Evolutionary conservation across 345 rosid genomes (phyloP).

Genomic region (Balakata baccata): DNA sequence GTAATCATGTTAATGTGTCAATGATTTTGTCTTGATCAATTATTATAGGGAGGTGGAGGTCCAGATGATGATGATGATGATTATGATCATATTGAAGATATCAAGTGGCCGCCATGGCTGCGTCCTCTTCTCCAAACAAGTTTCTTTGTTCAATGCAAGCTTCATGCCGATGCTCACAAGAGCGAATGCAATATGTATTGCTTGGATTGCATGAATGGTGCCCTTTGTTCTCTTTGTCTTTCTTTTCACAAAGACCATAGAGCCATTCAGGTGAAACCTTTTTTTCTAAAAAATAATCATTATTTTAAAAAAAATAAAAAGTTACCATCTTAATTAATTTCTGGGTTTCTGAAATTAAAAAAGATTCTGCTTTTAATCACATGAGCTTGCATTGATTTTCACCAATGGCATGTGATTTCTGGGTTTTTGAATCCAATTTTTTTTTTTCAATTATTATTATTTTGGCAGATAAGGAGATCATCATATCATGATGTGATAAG

Average conservation of each 20-base stretch:
- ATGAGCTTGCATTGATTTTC: slow-evolving; percentile 24
- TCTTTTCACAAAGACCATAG: slow-evolving; percentile 69
- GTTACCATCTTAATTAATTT: no score
- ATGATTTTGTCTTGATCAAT: not conserved
- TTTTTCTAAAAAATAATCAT: no score
- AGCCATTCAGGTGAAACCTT: slow-evolving; percentile 61
- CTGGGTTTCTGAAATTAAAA: no score
- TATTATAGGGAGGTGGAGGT: slow-evolving; percentile 49
- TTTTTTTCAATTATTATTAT: no score
- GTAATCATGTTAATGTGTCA: not conserved
- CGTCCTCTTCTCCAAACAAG: slow-evolving; percentile 63
- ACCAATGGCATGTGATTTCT: slow-evolving; percentile 17
- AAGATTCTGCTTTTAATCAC: not conserved
- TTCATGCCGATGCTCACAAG: slow-evolving; percentile 80
- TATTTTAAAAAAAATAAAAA: no score
- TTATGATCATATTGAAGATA: slow-evolving; percentile 11
- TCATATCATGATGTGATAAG: slow-evolving; percentile 99
- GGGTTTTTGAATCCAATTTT: not conserved
- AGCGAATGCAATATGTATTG: slow-evolving; percentile 98
- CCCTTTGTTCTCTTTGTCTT: slow-evolving; percentile 79
- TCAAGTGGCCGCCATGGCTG: slow-evolving; percentile 75
- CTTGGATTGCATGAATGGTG: slow-evolving; percentile 79
- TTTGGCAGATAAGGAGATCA: slow-evolving; percentile 96
- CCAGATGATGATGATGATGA: slow-evolving; percentile 34
- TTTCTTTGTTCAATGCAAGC: slow-evolving; percentile 89